Percentiles rank a stretch among this genome's conserved stretches.
phyloP scores from a whole-genome alignment of 805 yeast species.

The Ogataea degrootiae region DNA sequence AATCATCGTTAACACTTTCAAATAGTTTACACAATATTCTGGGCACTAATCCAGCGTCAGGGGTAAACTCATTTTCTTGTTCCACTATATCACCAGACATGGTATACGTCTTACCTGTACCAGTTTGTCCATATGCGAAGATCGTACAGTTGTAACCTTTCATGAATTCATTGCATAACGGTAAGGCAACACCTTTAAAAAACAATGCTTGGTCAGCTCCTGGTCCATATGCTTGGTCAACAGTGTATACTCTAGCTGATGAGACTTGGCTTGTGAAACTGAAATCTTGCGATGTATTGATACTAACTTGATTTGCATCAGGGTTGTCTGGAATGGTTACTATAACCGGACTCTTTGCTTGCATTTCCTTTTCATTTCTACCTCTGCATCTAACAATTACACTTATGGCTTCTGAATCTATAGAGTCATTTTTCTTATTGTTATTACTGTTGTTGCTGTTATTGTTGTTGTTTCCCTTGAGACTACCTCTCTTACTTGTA shows the following conservation, averaged over 20 bases:
- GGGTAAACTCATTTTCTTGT: slow-evolving; percentile 16
- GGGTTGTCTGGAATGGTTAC: slow-evolving; percentile 39
- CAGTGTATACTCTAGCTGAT: slow-evolving; percentile 37
- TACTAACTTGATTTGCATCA: slow-evolving; percentile 21
- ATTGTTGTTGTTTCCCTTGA: too few relatives aligned
- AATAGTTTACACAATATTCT: slow-evolving; percentile 42
- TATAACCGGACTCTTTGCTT: slow-evolving; percentile 42
- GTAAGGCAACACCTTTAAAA: slow-evolving; percentile 42
- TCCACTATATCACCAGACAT: slow-evolving; percentile 47
- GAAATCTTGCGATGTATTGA: slow-evolving; percentile 23
- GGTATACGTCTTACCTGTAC: slow-evolving; percentile 57
- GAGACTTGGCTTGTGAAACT: slow-evolving; percentile 22
- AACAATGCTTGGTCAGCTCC: slow-evolving; percentile 44
- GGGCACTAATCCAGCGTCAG: slow-evolving; percentile 47
- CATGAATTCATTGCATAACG: slow-evolving; percentile 44
- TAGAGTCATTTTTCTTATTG: slow-evolving; percentile 1
- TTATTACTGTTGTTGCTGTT: not conserved
- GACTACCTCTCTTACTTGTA: not conserved
- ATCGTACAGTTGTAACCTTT: slow-evolving; percentile 52
- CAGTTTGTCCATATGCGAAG: slow-evolving; percentile 59
- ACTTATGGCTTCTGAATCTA: slow-evolving; percentile 34
- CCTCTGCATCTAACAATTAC: slow-evolving; percentile 55
- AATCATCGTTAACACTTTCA: slow-evolving; percentile 27
- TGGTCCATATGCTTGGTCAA: slow-evolving; percentile 53
- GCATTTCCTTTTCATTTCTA: slow-evolving; percentile 39